Evolutionary conservation across 2,329 filamentous ascomycete species (phyloP), one percentile per base, ranked within the genome.

Genomic region (Fusarium sp.): DNA sequence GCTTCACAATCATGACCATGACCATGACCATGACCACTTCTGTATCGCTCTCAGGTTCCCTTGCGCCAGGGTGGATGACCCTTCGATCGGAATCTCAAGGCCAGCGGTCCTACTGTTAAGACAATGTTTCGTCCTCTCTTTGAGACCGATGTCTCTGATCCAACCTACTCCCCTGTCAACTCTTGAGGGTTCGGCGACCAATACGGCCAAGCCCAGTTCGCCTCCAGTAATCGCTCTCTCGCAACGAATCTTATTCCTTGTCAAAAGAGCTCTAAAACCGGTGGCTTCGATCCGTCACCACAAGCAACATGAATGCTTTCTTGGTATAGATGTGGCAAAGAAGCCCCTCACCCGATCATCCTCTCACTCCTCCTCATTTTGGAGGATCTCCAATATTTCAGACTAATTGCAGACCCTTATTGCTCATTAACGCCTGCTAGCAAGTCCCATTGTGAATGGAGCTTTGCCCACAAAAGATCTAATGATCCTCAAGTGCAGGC

Each of bases 121-220:
- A 49, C 28, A 49, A 48, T 63, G 50, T 64, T 46, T 56, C 51
- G 37, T 46, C 31, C 48, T 23, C 44, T 26, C 13, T 49, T 62
- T 62, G 8, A 51, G 48, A 51, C 63, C 37, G 54, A 53, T 31
- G 28, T 55, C 23, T 50, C 43, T 18, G 23, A 16, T 31, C n/a
- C 31, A 19, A 10, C 41, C 55, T 57, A 54, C 54, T 53, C 46
- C 67, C 67, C 51, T 67, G 58, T 46, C 67, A 65, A 70, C 58
- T 45, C 31, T 42, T 37, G 60, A 59, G 34, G 45, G 48, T 50
- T 46, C 44, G 55, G 54, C 48, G 28, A 25, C 42, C 45, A 48
- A 71, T 71, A n/a, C 25, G 69, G 60, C 60, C 56, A 62, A 59
- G 52, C 19, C 30, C 31, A 31, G 46, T 41, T 51, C 41, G 31